Conservation (phyloP, 2,329 filamentous ascomycete genomes). For the Fusarium metavorans region DNA sequence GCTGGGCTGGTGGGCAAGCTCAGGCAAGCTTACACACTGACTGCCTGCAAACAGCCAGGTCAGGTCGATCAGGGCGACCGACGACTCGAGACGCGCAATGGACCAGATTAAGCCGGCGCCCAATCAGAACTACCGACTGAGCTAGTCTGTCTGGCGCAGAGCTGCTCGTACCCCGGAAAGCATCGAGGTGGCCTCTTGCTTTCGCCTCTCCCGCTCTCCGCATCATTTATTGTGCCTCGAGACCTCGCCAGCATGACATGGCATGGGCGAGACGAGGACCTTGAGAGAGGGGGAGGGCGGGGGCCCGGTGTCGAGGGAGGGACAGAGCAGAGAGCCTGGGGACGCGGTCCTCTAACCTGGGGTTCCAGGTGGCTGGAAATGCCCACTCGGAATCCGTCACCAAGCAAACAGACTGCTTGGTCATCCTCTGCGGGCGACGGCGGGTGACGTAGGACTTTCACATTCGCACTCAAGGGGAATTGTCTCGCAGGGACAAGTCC, state of each 20-base stretch:
- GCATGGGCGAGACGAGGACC: neutral
- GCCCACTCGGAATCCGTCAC: constrained; percentile 1
- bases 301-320: neutral
- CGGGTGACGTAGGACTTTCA: constrained; percentile 35
- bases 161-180: constrained; percentile 19
- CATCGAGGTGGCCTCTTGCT: constrained; percentile 20
- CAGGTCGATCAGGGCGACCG: constrained; percentile 29
- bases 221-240: constrained; percentile 5
- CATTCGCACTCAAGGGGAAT: constrained; percentile 3
- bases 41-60: constrained; percentile 28
- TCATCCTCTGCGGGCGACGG: constrained; percentile 3
- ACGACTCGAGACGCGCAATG: constrained; percentile 30
- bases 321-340: constrained; percentile 6
- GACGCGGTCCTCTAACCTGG: constrained; percentile 11
- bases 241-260: neutral
- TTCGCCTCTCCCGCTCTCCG: constrained; percentile 28
- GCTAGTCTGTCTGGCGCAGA: neutral
- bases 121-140: constrained; percentile 20
- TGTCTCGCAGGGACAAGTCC: constrained; percentile 21
- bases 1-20: constrained; percentile 29
- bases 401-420: constrained; percentile 23
- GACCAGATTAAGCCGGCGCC: constrained; percentile 6
- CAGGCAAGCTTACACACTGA: constrained; percentile 22
- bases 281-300: neutral
- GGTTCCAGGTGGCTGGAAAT: constrained; percentile 28